Evolutionary conservation across 371 early-diverging fungal species (phyloP).

Genomic region (Mortierella polycephala): DNA sequence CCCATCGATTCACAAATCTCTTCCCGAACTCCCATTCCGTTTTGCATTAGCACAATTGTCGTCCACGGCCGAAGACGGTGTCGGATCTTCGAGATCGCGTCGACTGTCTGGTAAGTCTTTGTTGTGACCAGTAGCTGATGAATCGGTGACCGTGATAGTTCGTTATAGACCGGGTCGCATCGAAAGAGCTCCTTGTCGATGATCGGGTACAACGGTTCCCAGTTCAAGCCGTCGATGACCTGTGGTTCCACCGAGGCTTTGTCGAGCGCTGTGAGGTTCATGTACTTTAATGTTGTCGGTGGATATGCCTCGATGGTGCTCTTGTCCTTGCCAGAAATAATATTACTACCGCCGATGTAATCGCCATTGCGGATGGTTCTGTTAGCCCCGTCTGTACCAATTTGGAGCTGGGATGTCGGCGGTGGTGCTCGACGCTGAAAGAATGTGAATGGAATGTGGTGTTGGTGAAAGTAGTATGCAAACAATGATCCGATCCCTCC

Average conservation of each 20-base stretch:
- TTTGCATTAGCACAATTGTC: conserved; percentile 48
- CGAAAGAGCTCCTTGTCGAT: conserved; percentile 53
- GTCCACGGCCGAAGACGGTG: conserved; percentile 52
- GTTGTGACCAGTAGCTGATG: conserved; percentile 44
- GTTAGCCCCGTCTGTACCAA: neutral
- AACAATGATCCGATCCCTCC: conserved; percentile 50
- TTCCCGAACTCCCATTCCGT: conserved; percentile 48
- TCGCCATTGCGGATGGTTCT: neutral
- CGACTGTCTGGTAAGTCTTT: conserved; percentile 49
- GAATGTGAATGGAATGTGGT: conserved; percentile 42
- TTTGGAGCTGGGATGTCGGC: neutral
- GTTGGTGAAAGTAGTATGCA: conserved; percentile 36
- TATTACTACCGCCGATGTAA: neutral
- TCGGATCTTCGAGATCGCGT: conserved; percentile 45
- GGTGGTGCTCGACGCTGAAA: conserved; percentile 42
- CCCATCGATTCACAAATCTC: conserved; percentile 51
- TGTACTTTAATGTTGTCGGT: conserved; percentile 41
- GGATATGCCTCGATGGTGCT: conserved; percentile 4
- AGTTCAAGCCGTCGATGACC: conserved; percentile 24
- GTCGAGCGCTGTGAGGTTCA: conserved; percentile 32
- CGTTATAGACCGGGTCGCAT: conserved; percentile 35
- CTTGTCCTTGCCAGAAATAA: neutral
- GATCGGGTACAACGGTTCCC: conserved; percentile 47
- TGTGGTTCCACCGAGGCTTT: conserved; percentile 26
- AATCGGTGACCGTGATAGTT: conserved; percentile 36